Percentiles rank a stretch among this genome's conserved stretches.
These are phyloP conservation scores for Yamadazyma atmosphaerica DNA, from an alignment of 1,139 yeast species.

Conservation along the genomic window DNA sequence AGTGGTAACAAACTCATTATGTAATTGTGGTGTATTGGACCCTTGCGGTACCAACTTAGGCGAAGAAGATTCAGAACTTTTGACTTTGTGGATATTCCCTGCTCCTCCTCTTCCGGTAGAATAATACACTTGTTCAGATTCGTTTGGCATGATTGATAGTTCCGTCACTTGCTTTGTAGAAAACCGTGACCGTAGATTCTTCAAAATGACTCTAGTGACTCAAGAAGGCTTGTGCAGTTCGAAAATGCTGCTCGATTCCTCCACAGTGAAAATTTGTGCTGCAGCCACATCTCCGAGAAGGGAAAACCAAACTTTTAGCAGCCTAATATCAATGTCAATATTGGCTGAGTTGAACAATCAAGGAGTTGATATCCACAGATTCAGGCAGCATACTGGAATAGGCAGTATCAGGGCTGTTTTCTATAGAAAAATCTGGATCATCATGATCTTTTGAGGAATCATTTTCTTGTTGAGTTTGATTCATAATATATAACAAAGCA, in stretches of 20 bases:
- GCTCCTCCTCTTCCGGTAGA: slow-evolving; percentile 86
- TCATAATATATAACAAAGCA: background rate
- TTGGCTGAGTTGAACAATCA: background rate
- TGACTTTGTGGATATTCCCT: slow-evolving; percentile 51
- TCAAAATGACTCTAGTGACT: background rate
- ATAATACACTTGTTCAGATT: slow-evolving; percentile 35
- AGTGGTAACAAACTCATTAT: slow-evolving; percentile 61
- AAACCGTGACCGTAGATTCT: background rate
- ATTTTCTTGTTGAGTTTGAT: background rate
- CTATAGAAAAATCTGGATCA: background rate
- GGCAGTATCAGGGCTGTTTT: background rate
- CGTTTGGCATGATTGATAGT: background rate
- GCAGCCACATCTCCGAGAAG: slow-evolving; percentile 3
- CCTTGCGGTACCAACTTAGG: slow-evolving; percentile 62
- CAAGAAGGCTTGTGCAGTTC: background rate
- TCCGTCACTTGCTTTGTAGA: too few species aligned
- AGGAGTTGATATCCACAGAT: background rate
- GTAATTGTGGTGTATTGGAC: slow-evolving; percentile 61
- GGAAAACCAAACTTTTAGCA: background rate
- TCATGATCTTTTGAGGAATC: background rate
- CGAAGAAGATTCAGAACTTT: slow-evolving; percentile 40
- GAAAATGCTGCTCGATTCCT: background rate
- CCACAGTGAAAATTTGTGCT: slow-evolving; percentile 2
- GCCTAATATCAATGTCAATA: background rate
- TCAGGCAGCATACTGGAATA: background rate